phyloP scores from a whole-genome alignment of 179 eudicot species.

The Heliamphora pulchella region DNA sequence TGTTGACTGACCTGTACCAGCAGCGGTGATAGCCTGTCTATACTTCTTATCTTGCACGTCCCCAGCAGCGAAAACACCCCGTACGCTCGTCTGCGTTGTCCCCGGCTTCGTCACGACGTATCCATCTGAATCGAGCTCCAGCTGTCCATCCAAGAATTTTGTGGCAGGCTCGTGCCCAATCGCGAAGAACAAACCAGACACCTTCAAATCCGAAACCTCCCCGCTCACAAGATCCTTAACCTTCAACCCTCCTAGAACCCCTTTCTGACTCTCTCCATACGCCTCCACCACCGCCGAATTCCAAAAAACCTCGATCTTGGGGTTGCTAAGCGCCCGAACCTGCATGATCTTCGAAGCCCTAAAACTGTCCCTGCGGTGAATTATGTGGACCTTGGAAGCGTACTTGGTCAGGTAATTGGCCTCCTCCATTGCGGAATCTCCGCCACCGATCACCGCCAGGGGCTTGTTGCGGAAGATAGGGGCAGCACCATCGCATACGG shows the following conservation, averaged over 20 bases:
- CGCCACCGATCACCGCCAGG: constrained; percentile 88
- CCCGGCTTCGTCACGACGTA: constrained; percentile 75
- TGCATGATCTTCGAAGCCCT: constrained; percentile 98
- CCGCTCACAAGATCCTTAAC: constrained; percentile 71
- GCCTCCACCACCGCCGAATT: constrained; percentile 69
- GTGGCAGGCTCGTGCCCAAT: constrained; percentile 98
- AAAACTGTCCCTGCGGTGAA: constrained; percentile 69
- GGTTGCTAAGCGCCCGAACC: constrained; percentile 52
- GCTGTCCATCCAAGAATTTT: constrained; percentile 70
- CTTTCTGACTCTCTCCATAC: constrained; percentile 42
- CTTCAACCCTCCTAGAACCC: constrained; percentile 67
- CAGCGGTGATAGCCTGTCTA: constrained; percentile 93
- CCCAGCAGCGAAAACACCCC: constrained; percentile 91
- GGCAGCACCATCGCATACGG: constrained; percentile 94
- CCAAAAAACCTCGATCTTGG: constrained; percentile 89
- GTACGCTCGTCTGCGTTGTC: constrained; percentile 67
- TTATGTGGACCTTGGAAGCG: constrained; percentile 78
- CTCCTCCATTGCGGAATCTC: constrained; percentile 98
- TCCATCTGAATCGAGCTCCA: constrained; percentile 74
- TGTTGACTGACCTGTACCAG: constrained; percentile 63
- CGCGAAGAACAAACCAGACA: constrained; percentile 84
- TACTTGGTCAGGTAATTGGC: constrained; percentile 75
- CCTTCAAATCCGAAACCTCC: constrained; percentile 67
- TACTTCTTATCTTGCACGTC: constrained; percentile 99
- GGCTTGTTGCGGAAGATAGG: constrained; percentile 77